Base-by-base conservation (phyloP, 2,329 filamentous ascomycete genomes). In the Alternaria brassicae region DNA sequence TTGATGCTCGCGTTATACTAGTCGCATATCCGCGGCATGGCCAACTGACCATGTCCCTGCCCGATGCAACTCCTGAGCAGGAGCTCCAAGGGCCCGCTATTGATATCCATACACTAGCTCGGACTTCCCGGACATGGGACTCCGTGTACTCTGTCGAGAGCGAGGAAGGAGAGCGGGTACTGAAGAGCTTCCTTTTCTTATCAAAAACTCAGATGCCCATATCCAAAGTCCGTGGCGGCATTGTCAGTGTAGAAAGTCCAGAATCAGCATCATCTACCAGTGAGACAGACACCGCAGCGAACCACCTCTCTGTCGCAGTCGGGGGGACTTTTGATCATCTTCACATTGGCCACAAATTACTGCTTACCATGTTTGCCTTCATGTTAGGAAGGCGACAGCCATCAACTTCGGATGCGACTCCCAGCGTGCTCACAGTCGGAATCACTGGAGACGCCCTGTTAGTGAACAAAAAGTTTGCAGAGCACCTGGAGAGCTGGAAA, bases 251-350 rank as follows among this genome's bases (percentile, higher is more conserved):
- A 50, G 56, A 64, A 37, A 51, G 50, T 8, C 17, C 60, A 32
- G 23, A 23, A 25, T 28, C 53, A 42, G 54, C 36, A 15, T 7
- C 51, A 21, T 25, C 64, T 32, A 17, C 54, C 25, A 54, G 50
- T 23, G n/a, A 58, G 21, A n/a, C 52, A n/a, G 52, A 8, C 19
- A 49, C 25, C 27, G 5, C 62, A 15, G 61, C 49, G n/a, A 72
- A 77, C 40, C 86, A 91, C 75, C 79, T 82, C 59, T 84, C 86
- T 13, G 90, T 96, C 49, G 91, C 90, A 52, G 86, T 98, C 12
- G 95, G 94, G 28, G 95, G 95, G 9, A 99, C 95, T 0, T 99
- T 98, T 79, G 95, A 99, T 77, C 93, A 98, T 78, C 85, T 99
- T 21, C 95, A 99, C 75, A 89, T 91, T 4, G 95, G 95, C 6